These are phyloP conservation scores for Alternaria brassicicola DNA, from an alignment of 2,329 filamentous ascomycete genomes.

Conservation along the genomic window DNA sequence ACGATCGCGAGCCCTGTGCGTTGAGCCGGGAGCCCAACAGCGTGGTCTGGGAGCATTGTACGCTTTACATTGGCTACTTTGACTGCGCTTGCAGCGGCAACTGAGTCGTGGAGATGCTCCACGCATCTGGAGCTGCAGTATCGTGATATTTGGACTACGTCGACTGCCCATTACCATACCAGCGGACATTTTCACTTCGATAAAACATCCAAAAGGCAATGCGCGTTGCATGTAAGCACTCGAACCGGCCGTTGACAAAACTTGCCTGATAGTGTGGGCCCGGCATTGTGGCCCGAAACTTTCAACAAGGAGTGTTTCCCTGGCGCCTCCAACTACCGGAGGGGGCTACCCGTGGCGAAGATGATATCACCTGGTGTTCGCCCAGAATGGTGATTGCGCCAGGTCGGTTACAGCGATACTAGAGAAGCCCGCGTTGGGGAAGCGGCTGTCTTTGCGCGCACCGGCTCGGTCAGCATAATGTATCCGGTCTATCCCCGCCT, in stretches of 20 bases:
- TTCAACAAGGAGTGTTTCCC: conserved; percentile 7
- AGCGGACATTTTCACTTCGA: conserved; percentile 1
- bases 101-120: conserved; percentile 15
- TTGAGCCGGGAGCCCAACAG: conserved; percentile 38
- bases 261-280: conserved; percentile 10
- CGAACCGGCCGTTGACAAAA: conserved; percentile 6
- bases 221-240: conserved; percentile 23
- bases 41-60: conserved; percentile 37
- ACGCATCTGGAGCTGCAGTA: conserved; percentile 16
- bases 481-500: conserved; percentile 67
- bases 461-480: conserved; percentile 43
- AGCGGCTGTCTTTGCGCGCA: conserved; percentile 35
- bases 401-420: conserved; percentile 40
- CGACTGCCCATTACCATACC: neutral
- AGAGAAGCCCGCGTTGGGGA: conserved; percentile 46
- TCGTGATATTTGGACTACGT: conserved; percentile 3
- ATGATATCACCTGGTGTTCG: conserved; percentile 19
- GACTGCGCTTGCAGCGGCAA: conserved; percentile 38
- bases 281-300: conserved; percentile 15
- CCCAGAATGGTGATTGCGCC: conserved; percentile 40
- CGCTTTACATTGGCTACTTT: conserved; percentile 29
- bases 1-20: conserved; percentile 36
- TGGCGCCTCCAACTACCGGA: conserved; percentile 11
- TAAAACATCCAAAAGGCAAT: conserved; percentile 7
- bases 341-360: conserved; percentile 1